phyloP scores from a whole-genome alignment of 176 grass and related monocot genomes.

The Zoysia pacifica region DNA sequence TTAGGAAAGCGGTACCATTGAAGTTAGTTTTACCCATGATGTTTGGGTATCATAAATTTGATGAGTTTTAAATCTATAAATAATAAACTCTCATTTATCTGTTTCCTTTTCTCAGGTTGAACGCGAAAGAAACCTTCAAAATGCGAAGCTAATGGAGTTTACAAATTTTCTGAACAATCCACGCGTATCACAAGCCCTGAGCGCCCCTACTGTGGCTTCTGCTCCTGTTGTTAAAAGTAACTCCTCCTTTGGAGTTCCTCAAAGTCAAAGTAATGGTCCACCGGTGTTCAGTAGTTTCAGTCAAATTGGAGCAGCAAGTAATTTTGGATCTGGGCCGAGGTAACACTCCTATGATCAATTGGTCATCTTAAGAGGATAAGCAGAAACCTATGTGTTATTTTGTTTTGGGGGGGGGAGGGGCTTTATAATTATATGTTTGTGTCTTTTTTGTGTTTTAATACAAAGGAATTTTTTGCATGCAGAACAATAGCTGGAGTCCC shows the following conservation, averaged over 20 bases:
- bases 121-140: constrained; percentile 73
- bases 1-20: neutral
- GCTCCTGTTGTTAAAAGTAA: constrained; percentile 49
- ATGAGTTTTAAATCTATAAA: constrained; percentile 12
- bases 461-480: constrained; percentile 19
- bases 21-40: neutral
- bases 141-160: constrained; percentile 84
- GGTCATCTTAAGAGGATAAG: neutral
- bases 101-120: constrained; percentile 61
- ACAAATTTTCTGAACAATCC: constrained; percentile 74
- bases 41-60: constrained; percentile 15
- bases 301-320: constrained; percentile 65
- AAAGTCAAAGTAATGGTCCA: constrained; percentile 66
- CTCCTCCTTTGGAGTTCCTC: constrained; percentile 46
- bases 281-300: constrained; percentile 79
- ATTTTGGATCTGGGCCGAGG: constrained; percentile 51
- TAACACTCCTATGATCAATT: constrained; percentile 20
- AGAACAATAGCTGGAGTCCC: constrained; percentile 51
- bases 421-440: neutral
- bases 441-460: constrained; percentile 30
- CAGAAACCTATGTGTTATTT: neutral
- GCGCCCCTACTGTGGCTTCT: constrained; percentile 37
- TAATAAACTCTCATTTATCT: constrained; percentile 9
- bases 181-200: constrained; percentile 41
- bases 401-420: neutral